Evolutionary conservation across 2,329 filamentous ascomycete species (phyloP).

Genomic region (Colletotrichum lupini): DNA sequence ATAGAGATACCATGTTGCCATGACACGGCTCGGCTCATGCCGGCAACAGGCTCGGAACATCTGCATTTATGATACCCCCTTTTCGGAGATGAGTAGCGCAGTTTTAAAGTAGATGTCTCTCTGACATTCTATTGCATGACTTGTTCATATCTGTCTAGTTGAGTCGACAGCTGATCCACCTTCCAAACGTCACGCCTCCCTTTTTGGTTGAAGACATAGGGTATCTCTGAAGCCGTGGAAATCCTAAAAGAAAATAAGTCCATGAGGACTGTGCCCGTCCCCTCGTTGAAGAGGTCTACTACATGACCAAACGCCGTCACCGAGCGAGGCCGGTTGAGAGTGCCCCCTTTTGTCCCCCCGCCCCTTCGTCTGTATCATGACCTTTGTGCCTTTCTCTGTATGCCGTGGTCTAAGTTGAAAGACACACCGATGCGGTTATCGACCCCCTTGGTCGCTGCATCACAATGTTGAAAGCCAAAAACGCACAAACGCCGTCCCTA

Average conservation of each 20-base stretch:
- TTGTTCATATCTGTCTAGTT: constrained; percentile 42
- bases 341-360: constrained; percentile 7
- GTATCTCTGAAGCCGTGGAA: constrained; percentile 45
- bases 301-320: constrained; percentile 33
- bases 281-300: constrained; percentile 32
- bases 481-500: constrained; percentile 19
- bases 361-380: neutral
- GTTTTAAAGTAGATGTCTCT: neutral
- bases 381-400: neutral
- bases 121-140: neutral
- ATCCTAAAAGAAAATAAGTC: constrained; percentile 27
- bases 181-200: constrained; percentile 32
- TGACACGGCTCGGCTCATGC: neutral
- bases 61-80: constrained; percentile 10
- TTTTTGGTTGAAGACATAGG: constrained; percentile 46
- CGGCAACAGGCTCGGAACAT: neutral
- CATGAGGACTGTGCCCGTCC: constrained; percentile 2
- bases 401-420: constrained; percentile 17
- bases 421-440: neutral
- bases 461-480: neutral
- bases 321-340: constrained; percentile 30
- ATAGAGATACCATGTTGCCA: neutral
- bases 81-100: neutral
- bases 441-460: neutral
- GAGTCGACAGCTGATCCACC: constrained; percentile 37